A percentile compares a stretch with the other conserved stretches of the same genome.
phyloP scores from a whole-genome alignment of 176 grass and related monocot genomes.

The Rhynchospora tenuis region DNA sequence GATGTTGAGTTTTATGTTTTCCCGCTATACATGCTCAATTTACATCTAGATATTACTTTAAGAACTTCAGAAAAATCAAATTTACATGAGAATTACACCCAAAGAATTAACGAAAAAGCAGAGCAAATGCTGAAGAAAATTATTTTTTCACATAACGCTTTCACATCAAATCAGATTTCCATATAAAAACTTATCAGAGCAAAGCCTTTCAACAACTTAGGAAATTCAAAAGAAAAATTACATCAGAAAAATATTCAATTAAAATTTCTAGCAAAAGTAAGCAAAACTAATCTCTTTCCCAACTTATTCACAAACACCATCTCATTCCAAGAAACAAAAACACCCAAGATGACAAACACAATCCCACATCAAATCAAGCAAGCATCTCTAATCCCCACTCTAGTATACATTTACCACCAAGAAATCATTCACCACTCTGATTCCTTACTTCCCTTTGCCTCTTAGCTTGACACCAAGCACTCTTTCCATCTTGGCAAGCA shows the following conservation, averaged over 20 bases:
- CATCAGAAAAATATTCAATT: not conserved
- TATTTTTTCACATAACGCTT: no score
- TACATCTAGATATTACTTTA: no score
- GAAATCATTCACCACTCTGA: not conserved
- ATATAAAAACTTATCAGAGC: not conserved
- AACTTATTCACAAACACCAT: not conserved
- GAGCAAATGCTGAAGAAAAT: no score
- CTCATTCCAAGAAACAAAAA: not conserved
- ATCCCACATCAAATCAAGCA: not conserved
- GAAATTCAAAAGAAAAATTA: not conserved
- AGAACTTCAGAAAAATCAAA: no score
- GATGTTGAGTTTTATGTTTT: no score
- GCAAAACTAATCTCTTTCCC: no score
- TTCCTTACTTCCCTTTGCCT: conserved; percentile 47
- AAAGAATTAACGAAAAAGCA: no score
- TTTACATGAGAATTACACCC: no score
- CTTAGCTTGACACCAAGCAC: conserved; percentile 75
- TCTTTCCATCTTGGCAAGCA: conserved; percentile 89
- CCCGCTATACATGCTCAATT: no score
- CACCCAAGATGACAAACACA: not conserved
- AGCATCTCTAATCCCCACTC: not conserved
- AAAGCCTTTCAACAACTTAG: no score
- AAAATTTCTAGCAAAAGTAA: not conserved
- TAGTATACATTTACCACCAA: not conserved
- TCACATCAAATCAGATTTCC: not conserved